These are phyloP conservation scores for Suhomyces faveliae DNA, from an alignment of 805 yeast genomes.

Conservation along the genomic window DNA sequence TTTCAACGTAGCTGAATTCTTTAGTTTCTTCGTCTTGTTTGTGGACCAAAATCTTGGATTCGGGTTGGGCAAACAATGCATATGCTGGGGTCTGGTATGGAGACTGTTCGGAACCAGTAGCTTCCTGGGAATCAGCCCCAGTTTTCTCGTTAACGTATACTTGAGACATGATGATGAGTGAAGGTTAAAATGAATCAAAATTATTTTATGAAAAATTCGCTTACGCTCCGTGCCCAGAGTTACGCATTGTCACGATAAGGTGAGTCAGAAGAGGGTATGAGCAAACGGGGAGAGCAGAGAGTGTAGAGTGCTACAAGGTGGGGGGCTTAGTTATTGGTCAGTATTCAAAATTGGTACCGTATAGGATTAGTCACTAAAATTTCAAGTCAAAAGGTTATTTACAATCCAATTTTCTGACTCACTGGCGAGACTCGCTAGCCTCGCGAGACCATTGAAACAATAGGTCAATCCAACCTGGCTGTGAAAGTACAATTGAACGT, in stretches of 20 bases:
- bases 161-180: conserved; percentile 26
- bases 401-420: no score
- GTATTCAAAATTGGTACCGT: no score
- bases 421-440: neutral
- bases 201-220: neutral
- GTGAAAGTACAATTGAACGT: no score
- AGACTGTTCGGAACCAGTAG: conserved; percentile 59
- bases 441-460: no score
- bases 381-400: no score
- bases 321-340: no score
- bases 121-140: conserved; percentile 62
- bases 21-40: conserved; percentile 55
- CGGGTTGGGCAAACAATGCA: conserved; percentile 59
- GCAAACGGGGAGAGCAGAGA: no score
- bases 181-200: neutral
- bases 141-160: conserved; percentile 71
- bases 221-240: neutral
- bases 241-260: neutral
- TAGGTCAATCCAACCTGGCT: no score
- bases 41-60: conserved; percentile 58
- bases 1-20: conserved; percentile 63
- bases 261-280: neutral
- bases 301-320: no score
- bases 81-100: conserved; percentile 85
- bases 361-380: no score